phyloP scores from a whole-genome alignment of 2,329 filamentous ascomycete genomes.

The Xylaria sp. region DNA sequence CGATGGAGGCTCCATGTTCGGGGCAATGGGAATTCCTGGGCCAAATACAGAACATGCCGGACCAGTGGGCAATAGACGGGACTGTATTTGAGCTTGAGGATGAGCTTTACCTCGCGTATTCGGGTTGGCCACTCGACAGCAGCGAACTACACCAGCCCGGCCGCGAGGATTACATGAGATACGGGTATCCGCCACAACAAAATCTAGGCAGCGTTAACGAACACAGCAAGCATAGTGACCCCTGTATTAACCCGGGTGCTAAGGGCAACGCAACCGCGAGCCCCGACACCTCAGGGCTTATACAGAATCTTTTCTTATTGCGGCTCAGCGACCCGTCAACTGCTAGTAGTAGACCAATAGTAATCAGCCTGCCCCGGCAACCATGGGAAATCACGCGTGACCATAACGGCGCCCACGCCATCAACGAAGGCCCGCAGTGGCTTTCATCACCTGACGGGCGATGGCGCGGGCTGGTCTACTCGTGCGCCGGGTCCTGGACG shows the following conservation, averaged over 20 bases:
- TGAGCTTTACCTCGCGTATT: slow-evolving; percentile 49
- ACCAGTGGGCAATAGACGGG: slow-evolving; percentile 51
- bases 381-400: slow-evolving; percentile 50
- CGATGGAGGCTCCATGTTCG: slow-evolving; percentile 45
- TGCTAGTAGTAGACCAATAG: slow-evolving; percentile 39
- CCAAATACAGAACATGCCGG: slow-evolving; percentile 45
- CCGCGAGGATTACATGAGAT: neutral
- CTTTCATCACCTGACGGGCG: slow-evolving; percentile 46
- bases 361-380: slow-evolving; percentile 44
- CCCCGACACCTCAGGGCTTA: slow-evolving; percentile 40
- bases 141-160: slow-evolving; percentile 12
- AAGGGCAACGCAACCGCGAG: neutral
- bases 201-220: neutral
- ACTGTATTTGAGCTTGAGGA: slow-evolving; percentile 48
- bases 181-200: neutral
- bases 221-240: neutral
- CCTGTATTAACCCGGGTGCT: neutral
- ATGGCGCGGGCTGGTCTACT: slow-evolving; percentile 49
- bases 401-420: slow-evolving; percentile 47
- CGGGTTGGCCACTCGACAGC: slow-evolving; percentile 49
- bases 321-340: slow-evolving; percentile 44
- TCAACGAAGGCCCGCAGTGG: slow-evolving; percentile 52
- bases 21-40: slow-evolving; percentile 51
- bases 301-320: slow-evolving; percentile 49
- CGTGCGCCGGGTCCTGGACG: slow-evolving; percentile 50